Evolutionary conservation across 768 basidiomycete species (phyloP).

Genomic region (Cystoderma amianthinum): DNA sequence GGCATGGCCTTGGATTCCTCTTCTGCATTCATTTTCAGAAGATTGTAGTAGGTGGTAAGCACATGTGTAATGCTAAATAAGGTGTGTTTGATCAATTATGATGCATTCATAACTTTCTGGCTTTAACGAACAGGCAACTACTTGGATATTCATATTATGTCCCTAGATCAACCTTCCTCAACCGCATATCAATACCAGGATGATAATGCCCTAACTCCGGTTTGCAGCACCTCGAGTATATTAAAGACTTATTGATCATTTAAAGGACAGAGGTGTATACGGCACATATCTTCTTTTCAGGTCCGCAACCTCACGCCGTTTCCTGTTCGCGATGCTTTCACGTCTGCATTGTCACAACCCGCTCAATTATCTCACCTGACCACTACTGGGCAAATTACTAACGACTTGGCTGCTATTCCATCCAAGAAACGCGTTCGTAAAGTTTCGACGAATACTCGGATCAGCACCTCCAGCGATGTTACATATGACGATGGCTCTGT

Average conservation of each 20-base stretch:
- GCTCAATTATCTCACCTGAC: constrained; percentile 56
- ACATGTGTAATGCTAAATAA: no score
- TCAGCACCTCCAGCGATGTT: constrained; percentile 35
- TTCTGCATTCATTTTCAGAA: no score
- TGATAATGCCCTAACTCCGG: neutral
- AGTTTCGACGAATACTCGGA: constrained; percentile 49
- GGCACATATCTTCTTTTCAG: constrained; percentile 69
- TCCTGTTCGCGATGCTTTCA: constrained; percentile 70
- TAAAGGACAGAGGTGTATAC: constrained; percentile 49
- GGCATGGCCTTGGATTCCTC: constrained; percentile 39
- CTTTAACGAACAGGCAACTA: no score
- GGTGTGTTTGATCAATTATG: no score
- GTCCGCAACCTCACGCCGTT: constrained; percentile 82
- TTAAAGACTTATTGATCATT: neutral
- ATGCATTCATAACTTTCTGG: no score
- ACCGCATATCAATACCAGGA: neutral
- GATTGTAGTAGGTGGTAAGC: no score
- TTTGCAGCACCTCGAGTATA: no score
- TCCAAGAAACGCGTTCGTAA: constrained; percentile 53
- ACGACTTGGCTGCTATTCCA: constrained; percentile 63
- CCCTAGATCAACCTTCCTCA: neutral
- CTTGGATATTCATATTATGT: no score
- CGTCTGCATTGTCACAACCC: constrained; percentile 68
- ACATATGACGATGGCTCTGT: constrained; percentile 20
- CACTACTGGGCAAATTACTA: constrained; percentile 48